Base-by-base conservation (phyloP, 1,284 basidiomycete genomes). In the Sphaerobolus stellatus region DNA sequence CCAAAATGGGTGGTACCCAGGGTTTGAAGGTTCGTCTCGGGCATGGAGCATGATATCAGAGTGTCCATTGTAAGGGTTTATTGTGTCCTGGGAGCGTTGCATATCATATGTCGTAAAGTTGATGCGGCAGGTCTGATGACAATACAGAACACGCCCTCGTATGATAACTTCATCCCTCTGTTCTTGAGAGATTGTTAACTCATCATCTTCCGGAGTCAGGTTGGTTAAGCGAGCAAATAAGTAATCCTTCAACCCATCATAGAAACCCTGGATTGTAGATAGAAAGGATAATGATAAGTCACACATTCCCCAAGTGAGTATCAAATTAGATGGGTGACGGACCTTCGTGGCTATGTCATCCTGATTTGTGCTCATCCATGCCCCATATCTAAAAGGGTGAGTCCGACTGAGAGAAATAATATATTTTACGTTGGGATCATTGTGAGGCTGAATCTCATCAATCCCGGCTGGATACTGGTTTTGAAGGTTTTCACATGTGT, bases 71-170 rank as follows among this genome's bases (percentile, higher is more conserved):
- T 61, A 31, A 0, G 64, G 61, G 24, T 66, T 68, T 25, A 72
- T 57, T 1, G 58, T 56, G 52, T 71, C 69, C 49, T 73, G 70
- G 5, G 62, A 62, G 3, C 68, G 64, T 1, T 65, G 64, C 13
- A 75, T 49, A 50, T 80, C 70, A 54, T 80, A 79, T 1, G 73
- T 77, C 0, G 74, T 79, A 58, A 75, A 78, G 50, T 78, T 75
- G 49, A 79, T 52, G 0, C 62, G 47, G 34, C 27, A 29, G 18
- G 29, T 33, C n/a, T n/a, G n/a, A n/a, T n/a, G n/a, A n/a, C n/a
- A n/a, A n/a, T n/a, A n/a, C n/a, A n/a, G n/a, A n/a, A n/a, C n/a
- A n/a, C n/a, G n/a, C n/a, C n/a, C n/a, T n/a, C n/a, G n/a, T n/a
- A n/a, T n/a, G n/a, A n/a, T n/a, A n/a, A n/a, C n/a, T n/a, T n/a